These are phyloP conservation scores for Wallacemonas rigidus DNA, from an alignment of 208 protist species.

Conservation along the genomic window DNA sequence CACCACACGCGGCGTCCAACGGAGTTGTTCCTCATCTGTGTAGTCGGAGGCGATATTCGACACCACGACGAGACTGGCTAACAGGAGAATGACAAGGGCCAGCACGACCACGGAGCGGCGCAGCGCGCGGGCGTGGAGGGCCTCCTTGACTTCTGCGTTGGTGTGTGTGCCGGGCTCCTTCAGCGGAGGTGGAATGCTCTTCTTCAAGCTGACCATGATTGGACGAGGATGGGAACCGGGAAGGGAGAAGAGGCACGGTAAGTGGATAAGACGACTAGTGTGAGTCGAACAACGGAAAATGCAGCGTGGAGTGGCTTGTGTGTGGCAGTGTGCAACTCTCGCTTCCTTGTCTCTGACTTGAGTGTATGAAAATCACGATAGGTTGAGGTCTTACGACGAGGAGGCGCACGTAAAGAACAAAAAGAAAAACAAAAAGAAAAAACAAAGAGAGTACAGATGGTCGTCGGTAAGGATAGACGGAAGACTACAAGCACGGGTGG, in stretches of 20 bases:
- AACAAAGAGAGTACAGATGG: no score
- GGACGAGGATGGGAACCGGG: background rate
- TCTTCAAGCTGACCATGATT: constrained; percentile 31
- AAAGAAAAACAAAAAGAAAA: no score
- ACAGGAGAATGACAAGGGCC: constrained; percentile 65
- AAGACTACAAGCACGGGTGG: no score
- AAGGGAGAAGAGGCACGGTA: constrained; percentile 13
- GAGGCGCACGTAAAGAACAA: no score
- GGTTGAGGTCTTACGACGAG: no score
- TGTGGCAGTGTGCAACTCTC: no score
- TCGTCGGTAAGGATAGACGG: no score
- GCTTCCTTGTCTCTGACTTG: no score
- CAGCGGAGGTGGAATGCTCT: constrained; percentile 41
- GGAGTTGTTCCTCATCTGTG: constrained; percentile 22
- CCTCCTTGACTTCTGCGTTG: constrained; percentile 70
- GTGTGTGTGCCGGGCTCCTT: constrained; percentile 65
- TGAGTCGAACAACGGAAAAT: background rate
- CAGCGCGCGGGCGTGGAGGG: constrained; percentile 59
- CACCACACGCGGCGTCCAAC: constrained; percentile 39
- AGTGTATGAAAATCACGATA: no score
- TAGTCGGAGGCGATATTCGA: constrained; percentile 52
- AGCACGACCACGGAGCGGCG: constrained; percentile 62
- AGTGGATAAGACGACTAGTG: background rate
- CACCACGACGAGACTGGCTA: constrained; percentile 59
- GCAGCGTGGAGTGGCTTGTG: no score